phyloP scores from a whole-genome alignment of 306 rosid genomes.

The Castanea crenata region DNA sequence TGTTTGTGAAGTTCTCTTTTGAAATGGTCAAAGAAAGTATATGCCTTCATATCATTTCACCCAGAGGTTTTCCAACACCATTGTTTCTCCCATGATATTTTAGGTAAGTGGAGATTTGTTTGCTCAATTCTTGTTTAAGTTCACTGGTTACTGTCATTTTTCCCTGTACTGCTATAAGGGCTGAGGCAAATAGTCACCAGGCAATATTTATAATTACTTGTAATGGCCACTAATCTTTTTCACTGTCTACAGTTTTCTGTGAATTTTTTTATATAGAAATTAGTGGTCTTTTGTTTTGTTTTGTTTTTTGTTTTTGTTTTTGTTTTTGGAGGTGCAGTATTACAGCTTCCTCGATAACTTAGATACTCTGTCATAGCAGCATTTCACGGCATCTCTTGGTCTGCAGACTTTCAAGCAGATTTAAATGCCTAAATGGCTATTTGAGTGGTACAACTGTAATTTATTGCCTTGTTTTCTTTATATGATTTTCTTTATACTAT shows the following conservation, averaged over 20 bases:
- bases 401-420: neutral
- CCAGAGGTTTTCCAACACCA: conserved; percentile 9
- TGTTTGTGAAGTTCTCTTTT: conserved; percentile 10
- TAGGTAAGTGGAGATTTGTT: conserved; percentile 15
- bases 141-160: neutral
- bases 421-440: neutral
- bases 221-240: neutral
- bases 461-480: neutral
- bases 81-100: conserved; percentile 13
- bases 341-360: neutral
- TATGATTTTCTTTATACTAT: neutral
- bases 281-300: conserved; percentile 13
- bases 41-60: neutral
- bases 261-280: neutral
- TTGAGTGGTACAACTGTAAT: neutral
- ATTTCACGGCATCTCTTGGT: neutral
- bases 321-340: neutral
- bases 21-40: conserved; percentile 11
- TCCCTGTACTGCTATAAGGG: neutral
- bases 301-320: neutral
- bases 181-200: neutral
- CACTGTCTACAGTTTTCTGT: neutral
- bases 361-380: neutral
- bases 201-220: neutral
- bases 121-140: neutral